Base-by-base conservation (phyloP, 2,329 filamentous ascomycete species). In the Tolypocladium paradoxum region DNA sequence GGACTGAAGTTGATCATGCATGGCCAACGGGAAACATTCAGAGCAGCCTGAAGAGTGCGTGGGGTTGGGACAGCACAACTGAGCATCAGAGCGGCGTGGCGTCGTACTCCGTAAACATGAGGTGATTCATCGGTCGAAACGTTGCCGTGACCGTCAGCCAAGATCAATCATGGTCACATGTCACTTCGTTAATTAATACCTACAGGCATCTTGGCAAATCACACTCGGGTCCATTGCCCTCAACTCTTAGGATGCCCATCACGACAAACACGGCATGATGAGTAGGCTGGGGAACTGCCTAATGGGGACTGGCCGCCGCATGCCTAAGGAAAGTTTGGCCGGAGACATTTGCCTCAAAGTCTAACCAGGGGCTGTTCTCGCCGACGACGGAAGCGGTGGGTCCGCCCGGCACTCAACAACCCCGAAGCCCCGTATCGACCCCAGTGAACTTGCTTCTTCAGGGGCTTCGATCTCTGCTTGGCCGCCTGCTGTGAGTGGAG, bases 11-110 rank as follows among this genome's bases (percentile, higher is more conserved):
- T 34, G 71, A 74, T n/a, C 72, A 79, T 61, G 77, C 73, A 5
- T 75, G 77, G 63, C 78, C 77, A 6, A 82, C 78, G 8, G 68
- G 66, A 7, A 66, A 69, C 11, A 75, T 77, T 31, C 72, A 75
- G 38, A 62, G 65, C 37, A 71, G 75, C 54, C 64, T 81, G 53
- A 74, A 72, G 58, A 68, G 67, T 51, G 73, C 70, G 53, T 82
- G 76, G 78, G 74, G 71, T 18, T 78, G 73, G 76, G 2, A 18
- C 7, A 24, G 47, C 47, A 49, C 9, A 22, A 9, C 18, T 34
- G 11, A n/a, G n/a, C n/a, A n/a, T n/a, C n/a, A n/a, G n/a, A n/a
- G n/a, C n/a, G n/a, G n/a, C n/a, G n/a, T n/a, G n/a, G n/a, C n/a
- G n/a, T n/a, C n/a, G n/a, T n/a, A n/a, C n/a, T n/a, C n/a, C n/a